Evolutionary conservation across 371 early-diverging fungal genomes (phyloP).

Genomic region (Haplosporangium sp.): DNA sequence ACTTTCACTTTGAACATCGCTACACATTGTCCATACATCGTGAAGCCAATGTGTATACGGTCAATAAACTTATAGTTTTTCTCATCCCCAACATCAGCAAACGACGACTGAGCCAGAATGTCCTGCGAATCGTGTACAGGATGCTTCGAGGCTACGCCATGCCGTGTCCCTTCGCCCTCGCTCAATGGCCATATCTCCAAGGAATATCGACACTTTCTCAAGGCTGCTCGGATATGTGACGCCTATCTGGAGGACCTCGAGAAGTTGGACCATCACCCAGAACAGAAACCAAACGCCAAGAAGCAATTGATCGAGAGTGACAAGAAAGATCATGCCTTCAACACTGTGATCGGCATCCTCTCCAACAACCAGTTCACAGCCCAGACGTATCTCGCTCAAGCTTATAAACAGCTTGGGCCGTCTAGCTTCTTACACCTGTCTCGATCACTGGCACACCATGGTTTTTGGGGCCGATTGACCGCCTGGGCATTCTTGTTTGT

Average conservation of each 20-base stretch:
- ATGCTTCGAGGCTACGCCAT: slow-evolving; percentile 50
- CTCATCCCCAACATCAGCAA: no score
- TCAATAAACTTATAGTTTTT: no score
- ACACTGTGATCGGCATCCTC: slow-evolving; percentile 28
- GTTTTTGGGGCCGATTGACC: slow-evolving; percentile 47
- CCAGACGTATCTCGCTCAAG: slow-evolving; percentile 32
- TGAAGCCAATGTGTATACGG: no score
- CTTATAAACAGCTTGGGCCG: slow-evolving; percentile 41
- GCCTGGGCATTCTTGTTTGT: slow-evolving; percentile 42
- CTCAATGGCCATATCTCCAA: slow-evolving; percentile 42
- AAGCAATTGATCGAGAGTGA: slow-evolving; percentile 2
- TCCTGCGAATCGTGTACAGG: slow-evolving; percentile 54
- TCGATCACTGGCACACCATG: slow-evolving; percentile 38
- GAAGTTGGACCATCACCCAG: background rate
- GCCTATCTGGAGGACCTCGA: background rate
- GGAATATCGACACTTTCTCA: slow-evolving; percentile 48
- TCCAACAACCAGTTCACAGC: slow-evolving; percentile 45
- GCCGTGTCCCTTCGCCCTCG: slow-evolving; percentile 33
- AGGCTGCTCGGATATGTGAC: slow-evolving; percentile 26
- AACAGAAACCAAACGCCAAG: background rate
- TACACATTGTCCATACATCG: no score
- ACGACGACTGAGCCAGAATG: slow-evolving; percentile 6
- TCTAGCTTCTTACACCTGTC: slow-evolving; percentile 22
- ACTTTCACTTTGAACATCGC: no score
- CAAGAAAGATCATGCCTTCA: slow-evolving; percentile 38